Base-by-base conservation (phyloP, 2,329 filamentous ascomycete species). In the Laburnicola sp. region DNA sequence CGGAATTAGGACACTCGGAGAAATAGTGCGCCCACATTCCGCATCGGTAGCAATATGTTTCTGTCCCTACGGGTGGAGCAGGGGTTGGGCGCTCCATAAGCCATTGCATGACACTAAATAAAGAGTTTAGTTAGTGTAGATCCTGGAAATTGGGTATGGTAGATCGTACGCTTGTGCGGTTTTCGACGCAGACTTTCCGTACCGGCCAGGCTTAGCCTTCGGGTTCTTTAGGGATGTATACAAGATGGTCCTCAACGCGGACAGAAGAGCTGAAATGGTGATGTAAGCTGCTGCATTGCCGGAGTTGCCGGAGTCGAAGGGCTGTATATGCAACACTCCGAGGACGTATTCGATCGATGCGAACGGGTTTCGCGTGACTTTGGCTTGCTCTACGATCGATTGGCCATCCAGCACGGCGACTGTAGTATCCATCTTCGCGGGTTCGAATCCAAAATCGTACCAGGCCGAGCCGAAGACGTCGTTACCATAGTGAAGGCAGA, bases 361-460 rank as follows among this genome's bases (percentile, higher is more conserved):
- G 27, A 48, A 42, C 1, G 30, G 25, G 2, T 48, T 30, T 1
- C 47, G 36, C 0, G 53, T 56, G 8, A 58, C 54, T 1, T 51
- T 56, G 7, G 49, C 38, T 21, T 61, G 49, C 4, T 50, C 32
- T 3, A 56, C 53, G 1, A 59, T 57, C 11, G 48, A 22, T 31
- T 61, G 60, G 9, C 52, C 56, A 36, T 64, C 55, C 2, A 64
- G 37, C 6, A 48, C 23, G 1, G 57, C 59, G 23, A 58, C 45
- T 4, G 53, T 61, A 1, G 54, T 62, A 2, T 36, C 28, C 3
- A 60, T 27, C 9, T 10, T 39, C 0, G 6, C n/a, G 2, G 55
- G 57, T n/a, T 55, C 42, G 31, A 58, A 61, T 38, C 56, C 47
- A 16, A 63, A 46, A 2, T 53, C 37, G 8, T 44, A 34, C 26